Percentiles rank a stretch among this genome's conserved stretches.
Evolutionary conservation across 2,329 filamentous ascomycete species (phyloP).

Genomic region (Alternaria brassicae): DNA sequence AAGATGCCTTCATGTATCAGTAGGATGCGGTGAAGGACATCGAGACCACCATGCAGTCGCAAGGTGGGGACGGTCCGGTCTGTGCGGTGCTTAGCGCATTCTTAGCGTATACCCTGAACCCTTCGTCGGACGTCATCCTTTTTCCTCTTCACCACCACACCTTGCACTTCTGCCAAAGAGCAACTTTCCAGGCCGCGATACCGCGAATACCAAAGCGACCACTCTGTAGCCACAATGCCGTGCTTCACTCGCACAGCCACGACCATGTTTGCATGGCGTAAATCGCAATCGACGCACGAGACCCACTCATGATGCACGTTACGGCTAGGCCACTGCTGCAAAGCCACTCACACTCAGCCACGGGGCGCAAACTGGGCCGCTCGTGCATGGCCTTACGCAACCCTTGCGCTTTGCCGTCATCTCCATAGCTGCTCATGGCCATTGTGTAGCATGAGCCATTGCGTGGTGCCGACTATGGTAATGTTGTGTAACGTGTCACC

Average conservation of each 20-base stretch:
- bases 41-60: background rate
- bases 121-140: background rate
- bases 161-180: background rate
- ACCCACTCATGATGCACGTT: conserved; percentile 27
- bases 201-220: background rate
- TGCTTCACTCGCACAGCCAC: conserved; percentile 15
- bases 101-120: conserved; percentile 9
- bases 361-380: conserved; percentile 24
- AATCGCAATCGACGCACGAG: conserved; percentile 19
- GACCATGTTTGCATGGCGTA: conserved; percentile 11
- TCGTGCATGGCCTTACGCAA: conserved; percentile 18
- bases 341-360: conserved; percentile 32
- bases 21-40: background rate
- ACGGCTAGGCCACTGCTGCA: conserved; percentile 20
- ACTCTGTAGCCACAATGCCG: background rate
- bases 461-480: background rate
- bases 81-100: conserved; percentile 4
- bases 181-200: background rate
- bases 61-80: conserved; percentile 7
- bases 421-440: background rate
- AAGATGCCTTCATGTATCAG: background rate
- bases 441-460: conserved; percentile 1
- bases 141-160: background rate
- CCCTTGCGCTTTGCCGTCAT: conserved; percentile 13
- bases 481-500: background rate